Evolutionary conservation across 441 rosid genomes (phyloP), one percentile per base, ranked within the genome.

Genomic region (Gossypium trilobum): DNA sequence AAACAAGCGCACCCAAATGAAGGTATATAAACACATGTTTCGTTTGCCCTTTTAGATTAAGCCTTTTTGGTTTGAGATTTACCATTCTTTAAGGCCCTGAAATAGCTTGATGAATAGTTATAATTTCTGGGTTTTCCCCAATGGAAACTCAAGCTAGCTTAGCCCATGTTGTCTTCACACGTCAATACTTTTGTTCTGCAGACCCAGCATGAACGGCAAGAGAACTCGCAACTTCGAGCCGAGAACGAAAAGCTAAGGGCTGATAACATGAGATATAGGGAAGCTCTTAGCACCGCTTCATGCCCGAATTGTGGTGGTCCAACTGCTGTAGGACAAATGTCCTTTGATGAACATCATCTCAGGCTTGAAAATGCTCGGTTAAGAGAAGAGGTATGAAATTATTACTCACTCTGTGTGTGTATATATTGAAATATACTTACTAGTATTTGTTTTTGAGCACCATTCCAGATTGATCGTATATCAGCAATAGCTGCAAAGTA

Each of bases 231-330:
- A 76, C 95, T 94, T 39, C 84, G 91, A 27, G 22, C 75, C 0
- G 97, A 91, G 78, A 91, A 94, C 29, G 98, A 94, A 17, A 91
- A 89, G 85, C 91, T 94, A 27, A 75, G 87, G 78, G 89, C 85
- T 4, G 98, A 94, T 58, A 91, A 90, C 79, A 83, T 87, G 84
- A 82, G 94, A 70, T 91, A 81, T 58, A 79, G 96, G 77, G 97
- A 91, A 76, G 97, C 97, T 65, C 87, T 94, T 44, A 74, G 85
- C 78, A 94, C 88, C 54, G 88, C 97, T 44, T 88, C 96, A 1
- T 94, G 98, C 75, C 98, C 96, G 33, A 94, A 84, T 46, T 94
- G 97, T 52, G 97, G 98, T 9, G 97, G 99, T 7, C 97, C 93
- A 2, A 90, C 97, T 0, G 88, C 97, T 22, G 73, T 94, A 13